Percentiles rank a stretch among this genome's conserved stretches.
These are phyloP conservation scores for Blastobotrys malaysiensis DNA, from an alignment of 1,139 yeast genomes.

Conservation along the genomic window DNA sequence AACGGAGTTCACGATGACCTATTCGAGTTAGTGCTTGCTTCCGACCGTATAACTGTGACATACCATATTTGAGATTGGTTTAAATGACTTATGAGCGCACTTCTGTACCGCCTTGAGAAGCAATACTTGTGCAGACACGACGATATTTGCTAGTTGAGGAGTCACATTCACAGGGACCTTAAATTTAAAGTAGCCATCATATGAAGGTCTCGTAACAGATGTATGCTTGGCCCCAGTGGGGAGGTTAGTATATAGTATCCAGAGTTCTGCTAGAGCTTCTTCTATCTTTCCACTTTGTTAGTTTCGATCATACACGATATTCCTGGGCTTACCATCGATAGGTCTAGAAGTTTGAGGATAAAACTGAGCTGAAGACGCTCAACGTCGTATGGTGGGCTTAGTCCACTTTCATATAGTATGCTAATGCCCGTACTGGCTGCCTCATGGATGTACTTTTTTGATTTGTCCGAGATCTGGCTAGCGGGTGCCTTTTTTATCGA, in stretches of 20 bases:
- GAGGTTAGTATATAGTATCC: conserved; percentile 9
- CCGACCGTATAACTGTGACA: too few relatives aligned
- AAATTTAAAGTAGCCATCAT: conserved; percentile 5
- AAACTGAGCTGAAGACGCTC: conserved; percentile 21
- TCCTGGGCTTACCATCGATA: conserved; percentile 13
- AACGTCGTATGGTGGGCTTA: conserved; percentile 5
- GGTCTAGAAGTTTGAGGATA: conserved; percentile 18
- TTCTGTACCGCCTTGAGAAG: conserved; percentile 16
- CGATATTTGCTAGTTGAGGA: conserved; percentile 11
- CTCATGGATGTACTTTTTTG: conserved; percentile 15
- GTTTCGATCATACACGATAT: not conserved
- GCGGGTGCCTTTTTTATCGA: conserved; percentile 9
- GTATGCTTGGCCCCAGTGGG: conserved; percentile 5
- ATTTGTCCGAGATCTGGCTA: conserved; percentile 4
- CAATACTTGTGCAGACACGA: conserved; percentile 16
- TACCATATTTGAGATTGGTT: conserved; percentile 16
- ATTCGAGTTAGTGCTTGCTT: conserved; percentile 3
- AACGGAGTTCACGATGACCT: too few relatives aligned
- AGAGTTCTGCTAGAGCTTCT: conserved; percentile 16
- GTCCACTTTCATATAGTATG: conserved; percentile 11
- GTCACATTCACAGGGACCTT: conserved; percentile 1
- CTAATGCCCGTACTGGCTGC: conserved; percentile 14
- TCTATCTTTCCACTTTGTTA: conserved; percentile 8
- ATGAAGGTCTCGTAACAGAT: conserved; percentile 4
- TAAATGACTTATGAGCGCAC: conserved; percentile 10